Conservation (phyloP, 2,329 filamentous ascomycete genomes). For the Aspergillus uvarum region DNA sequence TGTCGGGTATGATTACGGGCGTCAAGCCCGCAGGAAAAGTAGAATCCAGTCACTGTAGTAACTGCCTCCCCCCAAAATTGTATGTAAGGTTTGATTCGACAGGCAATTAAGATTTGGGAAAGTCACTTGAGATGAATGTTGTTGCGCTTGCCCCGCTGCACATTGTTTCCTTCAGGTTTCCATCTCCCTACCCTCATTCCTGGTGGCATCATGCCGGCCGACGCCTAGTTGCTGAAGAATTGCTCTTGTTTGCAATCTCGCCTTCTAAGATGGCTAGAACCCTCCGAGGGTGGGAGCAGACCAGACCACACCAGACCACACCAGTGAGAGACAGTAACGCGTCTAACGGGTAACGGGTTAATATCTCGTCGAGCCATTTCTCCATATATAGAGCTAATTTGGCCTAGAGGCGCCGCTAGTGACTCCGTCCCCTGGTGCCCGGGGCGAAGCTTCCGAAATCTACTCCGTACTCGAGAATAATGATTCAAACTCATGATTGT, state of each 20-base stretch:
- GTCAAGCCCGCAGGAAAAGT: neutral
- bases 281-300: neutral
- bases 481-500: no score
- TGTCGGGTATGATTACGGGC: neutral
- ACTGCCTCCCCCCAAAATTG: neutral
- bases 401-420: constrained; percentile 13
- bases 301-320: no score
- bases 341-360: neutral
- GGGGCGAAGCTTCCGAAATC: constrained; percentile 10
- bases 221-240: neutral
- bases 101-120: neutral
- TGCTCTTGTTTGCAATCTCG: neutral
- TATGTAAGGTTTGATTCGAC: neutral
- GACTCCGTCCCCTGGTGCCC: constrained; percentile 8
- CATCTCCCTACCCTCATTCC: neutral
- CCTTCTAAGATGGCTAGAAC: neutral
- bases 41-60: constrained; percentile 2
- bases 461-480: neutral
- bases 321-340: neutral
- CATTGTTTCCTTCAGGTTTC: neutral
- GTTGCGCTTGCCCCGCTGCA: neutral
- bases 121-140: neutral
- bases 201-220: neutral
- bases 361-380: neutral
- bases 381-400: neutral